Conservation (phyloP, 2,329 filamentous ascomycete species). For the Penicillium sp. region DNA sequence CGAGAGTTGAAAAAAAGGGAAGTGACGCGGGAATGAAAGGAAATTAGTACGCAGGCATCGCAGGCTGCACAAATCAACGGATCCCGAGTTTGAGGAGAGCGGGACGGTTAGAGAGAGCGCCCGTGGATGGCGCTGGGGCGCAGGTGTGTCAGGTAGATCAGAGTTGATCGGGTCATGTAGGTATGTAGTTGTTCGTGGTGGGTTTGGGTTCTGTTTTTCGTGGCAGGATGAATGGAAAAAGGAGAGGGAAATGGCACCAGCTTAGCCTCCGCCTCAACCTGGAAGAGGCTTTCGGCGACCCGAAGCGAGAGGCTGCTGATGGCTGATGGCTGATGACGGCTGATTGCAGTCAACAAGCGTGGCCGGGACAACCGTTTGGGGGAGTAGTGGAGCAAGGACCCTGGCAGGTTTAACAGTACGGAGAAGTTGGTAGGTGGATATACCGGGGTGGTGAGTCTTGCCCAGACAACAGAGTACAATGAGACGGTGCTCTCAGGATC, state of each 20-base stretch:
- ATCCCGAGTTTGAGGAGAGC: slow-evolving; percentile 9
- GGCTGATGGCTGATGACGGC: background rate
- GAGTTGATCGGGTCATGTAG: background rate
- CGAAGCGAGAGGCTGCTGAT: background rate
- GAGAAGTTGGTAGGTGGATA: no score
- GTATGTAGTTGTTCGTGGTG: no score
- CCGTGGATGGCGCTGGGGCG: slow-evolving; percentile 2
- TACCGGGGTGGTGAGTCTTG: no score
- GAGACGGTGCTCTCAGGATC: no score
- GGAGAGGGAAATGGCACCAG: background rate
- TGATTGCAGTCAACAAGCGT: slow-evolving; percentile 12
- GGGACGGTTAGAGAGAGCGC: background rate
- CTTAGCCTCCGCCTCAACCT: background rate
- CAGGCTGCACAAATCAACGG: slow-evolving; percentile 8
- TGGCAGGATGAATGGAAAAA: background rate
- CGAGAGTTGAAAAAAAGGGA: background rate
- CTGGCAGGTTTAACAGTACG: background rate
- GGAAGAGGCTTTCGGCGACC: background rate
- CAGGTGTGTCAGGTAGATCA: slow-evolving; percentile 12
- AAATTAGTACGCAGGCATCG: background rate
- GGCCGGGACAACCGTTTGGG: slow-evolving; percentile 19
- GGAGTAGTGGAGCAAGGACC: background rate
- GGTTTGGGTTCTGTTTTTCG: no score
- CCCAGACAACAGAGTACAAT: no score
- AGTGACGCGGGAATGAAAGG: background rate